Percentiles rank a stretch among this genome's conserved stretches.
Conservation (phyloP, 495 filamentous ascomycete genomes). For the Penicillium bialowiezense region DNA sequence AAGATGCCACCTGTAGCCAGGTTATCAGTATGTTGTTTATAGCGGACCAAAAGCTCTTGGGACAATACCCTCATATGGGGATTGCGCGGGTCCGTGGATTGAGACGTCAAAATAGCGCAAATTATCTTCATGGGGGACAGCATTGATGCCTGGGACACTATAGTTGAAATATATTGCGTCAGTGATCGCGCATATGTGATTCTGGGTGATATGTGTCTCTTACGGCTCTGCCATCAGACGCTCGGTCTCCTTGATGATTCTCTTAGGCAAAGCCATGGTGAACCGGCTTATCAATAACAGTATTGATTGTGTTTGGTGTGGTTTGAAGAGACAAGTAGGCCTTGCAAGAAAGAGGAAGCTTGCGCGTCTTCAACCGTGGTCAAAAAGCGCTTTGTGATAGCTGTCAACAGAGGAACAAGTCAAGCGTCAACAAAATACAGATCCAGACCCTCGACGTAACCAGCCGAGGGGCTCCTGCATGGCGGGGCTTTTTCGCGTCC, state of each 20-base stretch:
- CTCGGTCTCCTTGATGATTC: constrained; percentile 98
- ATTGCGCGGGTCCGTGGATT: constrained; percentile 91
- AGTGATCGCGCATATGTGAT: not conserved
- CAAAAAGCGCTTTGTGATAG: not conserved
- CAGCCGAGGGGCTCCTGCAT: constrained; percentile 34
- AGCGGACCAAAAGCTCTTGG: no score
- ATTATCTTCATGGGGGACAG: constrained; percentile 97
- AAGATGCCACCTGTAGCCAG: constrained; percentile 75
- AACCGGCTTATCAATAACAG: constrained; percentile 12
- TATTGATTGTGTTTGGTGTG: not conserved
- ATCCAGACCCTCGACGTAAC: constrained; percentile 18
- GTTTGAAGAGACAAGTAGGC: not conserved
- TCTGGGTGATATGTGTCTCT: constrained; percentile 25
- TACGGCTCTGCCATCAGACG: constrained; percentile 95
- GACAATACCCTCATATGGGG: constrained; percentile 79
- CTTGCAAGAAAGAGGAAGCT: not conserved
- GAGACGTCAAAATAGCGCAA: constrained; percentile 96
- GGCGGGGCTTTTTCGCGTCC: constrained; percentile 17
- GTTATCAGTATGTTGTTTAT: constrained; percentile 17
- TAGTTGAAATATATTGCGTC: not conserved
- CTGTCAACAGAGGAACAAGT: not conserved
- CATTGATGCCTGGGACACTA: constrained; percentile 95
- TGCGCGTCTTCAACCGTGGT: not conserved
- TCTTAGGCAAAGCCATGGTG: constrained; percentile 79
- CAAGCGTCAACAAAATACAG: constrained; percentile 4